Conservation (phyloP, 306 rosid genomes). For the Quercus cerris region DNA sequence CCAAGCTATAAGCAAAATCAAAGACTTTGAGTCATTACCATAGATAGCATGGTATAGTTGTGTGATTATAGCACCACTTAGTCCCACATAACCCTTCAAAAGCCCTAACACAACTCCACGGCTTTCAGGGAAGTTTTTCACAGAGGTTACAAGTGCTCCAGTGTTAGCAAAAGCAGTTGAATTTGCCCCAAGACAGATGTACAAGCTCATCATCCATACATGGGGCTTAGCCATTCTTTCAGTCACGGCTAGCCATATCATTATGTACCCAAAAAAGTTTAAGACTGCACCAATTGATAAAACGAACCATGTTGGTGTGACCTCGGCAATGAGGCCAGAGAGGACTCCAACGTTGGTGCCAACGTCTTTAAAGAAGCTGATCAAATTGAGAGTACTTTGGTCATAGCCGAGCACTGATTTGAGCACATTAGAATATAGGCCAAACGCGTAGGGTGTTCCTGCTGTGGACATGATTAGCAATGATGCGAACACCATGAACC, state of each 20-base stretch:
- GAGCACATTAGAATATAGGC: constrained; percentile 40
- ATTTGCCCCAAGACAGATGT: constrained; percentile 64
- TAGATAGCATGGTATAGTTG: constrained; percentile 64
- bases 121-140: constrained; percentile 68
- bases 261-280: constrained; percentile 74
- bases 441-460: constrained; percentile 42
- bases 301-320: constrained; percentile 35
- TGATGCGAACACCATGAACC: constrained; percentile 41
- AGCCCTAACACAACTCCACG: constrained; percentile 65
- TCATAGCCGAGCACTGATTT: constrained; percentile 40
- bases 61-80: constrained; percentile 71
- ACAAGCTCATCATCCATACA: constrained; percentile 69
- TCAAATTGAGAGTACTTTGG: constrained; percentile 41
- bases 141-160: constrained; percentile 64
- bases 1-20: constrained; percentile 66
- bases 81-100: constrained; percentile 60
- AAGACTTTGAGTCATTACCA: constrained; percentile 38
- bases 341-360: constrained; percentile 35
- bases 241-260: constrained; percentile 69
- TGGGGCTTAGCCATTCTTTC: constrained; percentile 35
- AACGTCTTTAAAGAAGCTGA: constrained; percentile 38
- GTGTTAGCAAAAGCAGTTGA: constrained; percentile 75
- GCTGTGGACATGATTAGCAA: constrained; percentile 41
- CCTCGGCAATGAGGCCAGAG: constrained; percentile 36
- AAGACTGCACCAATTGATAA: constrained; percentile 47